Evolutionary conservation across 495 filamentous ascomycete species (phyloP), one percentile per base, ranked within the genome.

Genomic region (Talaromyces thailandensis): DNA sequence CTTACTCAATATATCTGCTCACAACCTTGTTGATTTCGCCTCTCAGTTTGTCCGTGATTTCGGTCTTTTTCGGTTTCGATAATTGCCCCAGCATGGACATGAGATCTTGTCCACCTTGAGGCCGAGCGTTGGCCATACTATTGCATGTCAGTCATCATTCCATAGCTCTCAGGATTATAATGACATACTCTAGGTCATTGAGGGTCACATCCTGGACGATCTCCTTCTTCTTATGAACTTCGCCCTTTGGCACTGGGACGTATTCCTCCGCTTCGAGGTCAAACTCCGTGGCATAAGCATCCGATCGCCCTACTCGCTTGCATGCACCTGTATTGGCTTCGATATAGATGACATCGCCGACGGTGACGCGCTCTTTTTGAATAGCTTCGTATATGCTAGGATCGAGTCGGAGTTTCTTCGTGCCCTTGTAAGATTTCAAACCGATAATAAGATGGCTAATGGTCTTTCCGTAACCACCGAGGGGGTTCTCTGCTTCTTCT

Each of bases 41-140:
- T 56, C 94, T 85, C 69, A 98, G 77, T 78, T 98, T 98, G 70
- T 98, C 93, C 35, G 93, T 98, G 66, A 98, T 96, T 71, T 98
- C 93, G 11, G 93, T 98, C 83, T 96, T 96, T 81, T 95, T 94
- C 63, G 94, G 94, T 81, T 96, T 97, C 89, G 96, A 96, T 64
- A 98, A 79, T 71, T 98, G 93, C 64, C 93, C 93, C 92, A 98
- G 96, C 94, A 98, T 97, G 73, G 90, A 95, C 93, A 98, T 96
- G 62, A 98, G 93, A 72, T 98, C 94, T 77, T 98, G 94, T 61
- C 94, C 94, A 32, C 94, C 93, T 79, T 96, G 81, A 12, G 94
- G 95, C 62, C 93, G 82, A 11, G 94, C 90, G 68, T 98, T 98
- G 65, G 94, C 94, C 65, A 96, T 91, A 71, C 59, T 61, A 11